phyloP scores from a whole-genome alignment of 495 filamentous ascomycete species.

The Hyphodiscus hymeniophilus region DNA sequence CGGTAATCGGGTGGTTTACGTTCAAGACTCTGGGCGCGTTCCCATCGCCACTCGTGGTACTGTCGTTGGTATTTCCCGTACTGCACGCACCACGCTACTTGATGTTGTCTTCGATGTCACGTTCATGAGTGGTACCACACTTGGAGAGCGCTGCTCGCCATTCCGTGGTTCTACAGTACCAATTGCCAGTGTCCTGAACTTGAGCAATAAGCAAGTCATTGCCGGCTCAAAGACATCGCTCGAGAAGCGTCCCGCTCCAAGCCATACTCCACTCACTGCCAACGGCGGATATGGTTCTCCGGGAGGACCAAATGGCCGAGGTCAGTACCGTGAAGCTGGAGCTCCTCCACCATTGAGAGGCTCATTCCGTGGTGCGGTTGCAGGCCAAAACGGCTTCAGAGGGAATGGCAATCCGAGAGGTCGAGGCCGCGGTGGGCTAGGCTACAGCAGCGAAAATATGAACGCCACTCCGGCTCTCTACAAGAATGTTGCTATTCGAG shows the following conservation, averaged over 20 bases:
- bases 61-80: conserved; percentile 84
- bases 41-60: conserved; percentile 90
- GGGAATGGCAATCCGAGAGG: conserved; percentile 25
- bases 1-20: conserved; percentile 89
- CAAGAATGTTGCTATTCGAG: conserved; percentile 17
- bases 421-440: conserved; percentile 31
- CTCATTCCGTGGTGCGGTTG: conserved; percentile 62
- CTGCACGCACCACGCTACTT: conserved; percentile 67
- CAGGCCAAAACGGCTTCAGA: conserved; percentile 25
- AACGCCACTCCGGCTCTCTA: conserved; percentile 17
- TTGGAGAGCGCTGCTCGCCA: conserved; percentile 83
- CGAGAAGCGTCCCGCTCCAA: conserved; percentile 47
- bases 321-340: conserved; percentile 60
- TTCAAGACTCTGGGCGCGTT: conserved; percentile 87
- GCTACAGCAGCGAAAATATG: conserved; percentile 10
- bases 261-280: conserved; percentile 45
- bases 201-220: conserved; percentile 73
- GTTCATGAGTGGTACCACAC: conserved; percentile 92
- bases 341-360: conserved; percentile 62
- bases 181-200: conserved; percentile 73
- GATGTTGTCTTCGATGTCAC: conserved; percentile 90
- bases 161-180: conserved; percentile 94
- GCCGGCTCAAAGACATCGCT: conserved; percentile 60
- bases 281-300: conserved; percentile 52
- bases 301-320: conserved; percentile 40